A percentile compares a stretch with the other conserved stretches of the same genome.
Conservation (phyloP, 306 rosid genomes). For the Pterocarpus macrocarpus region DNA sequence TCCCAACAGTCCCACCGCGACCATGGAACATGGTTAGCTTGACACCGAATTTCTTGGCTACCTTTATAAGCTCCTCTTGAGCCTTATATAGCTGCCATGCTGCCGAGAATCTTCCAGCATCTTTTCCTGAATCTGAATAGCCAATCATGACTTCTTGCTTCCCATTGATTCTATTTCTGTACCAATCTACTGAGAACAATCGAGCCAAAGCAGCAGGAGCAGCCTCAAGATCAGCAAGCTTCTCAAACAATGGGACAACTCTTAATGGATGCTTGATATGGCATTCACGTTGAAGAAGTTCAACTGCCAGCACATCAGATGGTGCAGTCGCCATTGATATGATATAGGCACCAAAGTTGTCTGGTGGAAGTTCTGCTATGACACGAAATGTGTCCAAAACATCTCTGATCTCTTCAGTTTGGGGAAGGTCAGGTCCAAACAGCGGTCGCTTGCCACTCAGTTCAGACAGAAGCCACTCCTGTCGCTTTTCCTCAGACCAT, state of each 20-base stretch:
- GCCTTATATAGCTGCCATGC: slow-evolving; percentile 99
- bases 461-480: slow-evolving; percentile 93
- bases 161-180: slow-evolving; percentile 77
- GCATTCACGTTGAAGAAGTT: slow-evolving; percentile 93
- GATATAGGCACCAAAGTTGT: slow-evolving; percentile 96
- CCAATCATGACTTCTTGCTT: slow-evolving; percentile 99
- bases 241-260: slow-evolving; percentile 96
- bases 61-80: slow-evolving; percentile 92
- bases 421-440: slow-evolving; percentile 94
- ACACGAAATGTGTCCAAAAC: slow-evolving; percentile 89
- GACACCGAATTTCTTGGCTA: slow-evolving; percentile 83
- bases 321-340: slow-evolving; percentile 98
- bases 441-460: slow-evolving; percentile 89
- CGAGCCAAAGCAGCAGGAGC: slow-evolving; percentile 97
- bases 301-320: slow-evolving; percentile 96
- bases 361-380: slow-evolving; percentile 89
- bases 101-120: slow-evolving; percentile 96
- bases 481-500: slow-evolving; percentile 91
- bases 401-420: slow-evolving; percentile 90
- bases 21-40: slow-evolving; percentile 99
- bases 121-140: slow-evolving; percentile 97
- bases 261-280: slow-evolving; percentile 77
- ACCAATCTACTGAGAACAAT: slow-evolving; percentile 90
- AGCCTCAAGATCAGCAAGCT: slow-evolving; percentile 91
- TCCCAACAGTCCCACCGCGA: slow-evolving; percentile 98